These are phyloP conservation scores for Hypoxylon intermedium DNA, from an alignment of 495 filamentous ascomycete species.

Conservation along the genomic window DNA sequence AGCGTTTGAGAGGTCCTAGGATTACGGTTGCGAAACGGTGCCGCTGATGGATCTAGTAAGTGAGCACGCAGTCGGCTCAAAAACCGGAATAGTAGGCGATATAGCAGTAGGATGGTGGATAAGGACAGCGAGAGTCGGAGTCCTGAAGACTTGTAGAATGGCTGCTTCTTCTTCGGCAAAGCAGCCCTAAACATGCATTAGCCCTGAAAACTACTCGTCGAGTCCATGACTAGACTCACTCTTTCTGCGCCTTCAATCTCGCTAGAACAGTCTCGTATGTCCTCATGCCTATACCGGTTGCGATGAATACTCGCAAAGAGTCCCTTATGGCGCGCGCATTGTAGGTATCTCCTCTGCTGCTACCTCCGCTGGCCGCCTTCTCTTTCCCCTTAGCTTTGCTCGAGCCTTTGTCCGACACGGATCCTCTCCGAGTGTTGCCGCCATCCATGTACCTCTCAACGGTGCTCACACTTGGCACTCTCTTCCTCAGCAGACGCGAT, in stretches of 20 bases:
- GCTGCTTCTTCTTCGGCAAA: conserved; percentile 49
- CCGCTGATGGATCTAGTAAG: conserved; percentile 74
- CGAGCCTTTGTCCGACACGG: conserved; percentile 11
- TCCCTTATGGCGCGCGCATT: conserved; percentile 81
- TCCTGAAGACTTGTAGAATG: conserved; percentile 71
- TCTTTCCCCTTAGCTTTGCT: conserved; percentile 37
- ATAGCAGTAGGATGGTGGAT: conserved; percentile 82
- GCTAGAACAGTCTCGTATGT: conserved; percentile 66
- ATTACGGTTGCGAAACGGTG: conserved; percentile 81
- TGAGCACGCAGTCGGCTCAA: conserved; percentile 79
- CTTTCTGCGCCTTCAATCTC: conserved; percentile 50
- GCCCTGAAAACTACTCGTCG: neutral
- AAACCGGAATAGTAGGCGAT: conserved; percentile 90
- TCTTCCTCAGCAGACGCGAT: conserved; percentile 64
- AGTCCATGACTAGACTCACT: conserved; percentile 42
- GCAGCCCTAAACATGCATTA: conserved; percentile 21
- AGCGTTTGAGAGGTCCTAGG: conserved; percentile 74
- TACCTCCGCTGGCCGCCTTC: conserved; percentile 7
- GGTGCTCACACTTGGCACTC: conserved; percentile 61
- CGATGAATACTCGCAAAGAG: conserved; percentile 76
- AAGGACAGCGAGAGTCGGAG: conserved; percentile 81
- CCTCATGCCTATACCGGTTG: conserved; percentile 72
- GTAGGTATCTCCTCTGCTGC: conserved; percentile 65
- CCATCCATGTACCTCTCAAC: conserved; percentile 59
- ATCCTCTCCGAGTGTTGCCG: conserved; percentile 14